Conservation (phyloP, 768 basidiomycete genomes). For the Dendrothele bispora region DNA sequence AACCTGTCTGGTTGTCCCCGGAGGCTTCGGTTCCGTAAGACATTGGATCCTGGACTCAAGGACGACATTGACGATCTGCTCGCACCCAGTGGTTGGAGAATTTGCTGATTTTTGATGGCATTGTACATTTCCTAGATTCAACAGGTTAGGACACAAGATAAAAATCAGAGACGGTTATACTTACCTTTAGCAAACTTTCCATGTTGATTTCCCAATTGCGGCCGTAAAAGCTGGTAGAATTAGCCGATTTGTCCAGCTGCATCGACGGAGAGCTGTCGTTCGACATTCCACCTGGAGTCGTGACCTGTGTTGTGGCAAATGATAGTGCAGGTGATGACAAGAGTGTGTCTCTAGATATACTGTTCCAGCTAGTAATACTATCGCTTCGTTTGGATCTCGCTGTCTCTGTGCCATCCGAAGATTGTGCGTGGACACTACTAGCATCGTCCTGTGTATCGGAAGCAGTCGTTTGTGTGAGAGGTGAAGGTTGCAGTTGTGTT, state of each 20-base stretch:
- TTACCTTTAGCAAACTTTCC: conserved; percentile 82
- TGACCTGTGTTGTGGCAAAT: conserved; percentile 23
- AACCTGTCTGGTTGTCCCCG: conserved; percentile 72
- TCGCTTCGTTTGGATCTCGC: conserved; percentile 74
- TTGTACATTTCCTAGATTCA: conserved; percentile 84
- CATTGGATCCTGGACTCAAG: conserved; percentile 48
- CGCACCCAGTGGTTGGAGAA: conserved; percentile 74
- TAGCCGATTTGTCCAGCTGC: conserved; percentile 42
- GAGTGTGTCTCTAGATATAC: conserved; percentile 63
- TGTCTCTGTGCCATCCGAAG: conserved; percentile 56
- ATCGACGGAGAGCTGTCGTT: conserved; percentile 71
- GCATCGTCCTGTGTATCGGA: conserved; percentile 70
- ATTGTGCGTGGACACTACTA: conserved; percentile 55
- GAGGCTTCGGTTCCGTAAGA: conserved; percentile 70
- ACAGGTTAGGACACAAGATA: background rate
- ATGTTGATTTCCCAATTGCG: conserved; percentile 85
- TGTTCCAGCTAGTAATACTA: conserved; percentile 85
- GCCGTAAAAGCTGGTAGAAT: conserved; percentile 45
- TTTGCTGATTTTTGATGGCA: conserved; percentile 88
- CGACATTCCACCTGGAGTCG: conserved; percentile 29
- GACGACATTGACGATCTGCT: conserved; percentile 57
- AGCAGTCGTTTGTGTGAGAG: conserved; percentile 43
- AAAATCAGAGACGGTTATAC: conserved; percentile 14
- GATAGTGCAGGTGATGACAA: conserved; percentile 37
- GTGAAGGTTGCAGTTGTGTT: conserved; percentile 60